Percentiles rank a stretch among this genome's conserved stretches.
These are phyloP conservation scores for Cymbopogon flexuosus DNA, from an alignment of 202 grass and related monocot species.

Conservation along the genomic window DNA sequence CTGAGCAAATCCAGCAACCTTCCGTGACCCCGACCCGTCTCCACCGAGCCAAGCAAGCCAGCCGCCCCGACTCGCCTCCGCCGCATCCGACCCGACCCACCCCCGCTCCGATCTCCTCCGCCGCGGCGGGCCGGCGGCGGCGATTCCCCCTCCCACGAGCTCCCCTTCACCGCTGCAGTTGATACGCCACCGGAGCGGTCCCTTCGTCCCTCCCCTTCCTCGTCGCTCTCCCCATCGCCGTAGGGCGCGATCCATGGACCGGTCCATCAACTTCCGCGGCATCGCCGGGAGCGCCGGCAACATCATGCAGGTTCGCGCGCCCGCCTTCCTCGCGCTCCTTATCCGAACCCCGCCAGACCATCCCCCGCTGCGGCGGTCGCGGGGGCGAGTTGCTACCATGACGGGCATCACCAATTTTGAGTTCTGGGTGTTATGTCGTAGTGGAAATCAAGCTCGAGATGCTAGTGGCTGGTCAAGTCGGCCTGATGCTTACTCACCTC, in stretches of 20 bases:
- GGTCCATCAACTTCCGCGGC: slow-evolving; percentile 81
- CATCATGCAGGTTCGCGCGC: slow-evolving; percentile 67
- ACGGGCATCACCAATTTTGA: background rate
- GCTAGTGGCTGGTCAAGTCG: background rate
- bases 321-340: background rate
- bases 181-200: too few species aligned
- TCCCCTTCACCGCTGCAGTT: too few species aligned
- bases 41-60: background rate
- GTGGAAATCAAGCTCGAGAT: background rate
- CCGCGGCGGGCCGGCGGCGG: background rate
- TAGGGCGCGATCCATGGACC: slow-evolving; percentile 54
- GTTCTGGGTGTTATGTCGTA: background rate
- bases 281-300: slow-evolving; percentile 92
- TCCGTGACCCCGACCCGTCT: background rate
- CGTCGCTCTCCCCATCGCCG: too few species aligned
- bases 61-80: slow-evolving; percentile 7
- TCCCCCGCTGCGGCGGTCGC: background rate
- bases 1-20: slow-evolving; percentile 14
- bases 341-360: background rate
- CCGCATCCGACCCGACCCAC: slow-evolving; percentile 7
- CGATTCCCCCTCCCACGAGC: background rate
- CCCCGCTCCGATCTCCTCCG: slow-evolving; percentile 27
- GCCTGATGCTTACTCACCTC: slow-evolving; percentile 4
- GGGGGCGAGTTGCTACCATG: background rate
- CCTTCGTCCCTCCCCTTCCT: too few species aligned